Conservation (phyloP, 2,329 filamentous ascomycete species). For the Trichoderma lentiforme region DNA sequence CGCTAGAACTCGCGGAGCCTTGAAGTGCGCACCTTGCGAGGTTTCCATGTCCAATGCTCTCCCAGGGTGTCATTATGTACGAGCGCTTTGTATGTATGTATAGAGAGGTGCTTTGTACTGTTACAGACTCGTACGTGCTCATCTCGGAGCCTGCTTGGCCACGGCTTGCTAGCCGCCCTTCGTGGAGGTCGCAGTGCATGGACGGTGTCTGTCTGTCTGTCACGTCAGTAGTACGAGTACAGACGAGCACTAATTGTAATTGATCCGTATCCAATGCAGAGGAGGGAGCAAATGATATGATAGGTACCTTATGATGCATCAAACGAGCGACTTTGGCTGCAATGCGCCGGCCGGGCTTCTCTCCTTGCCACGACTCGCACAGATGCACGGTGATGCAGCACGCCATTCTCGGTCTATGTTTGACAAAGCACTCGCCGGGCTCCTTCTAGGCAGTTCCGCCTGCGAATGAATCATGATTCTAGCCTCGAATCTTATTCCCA, state of each 20-base stretch:
- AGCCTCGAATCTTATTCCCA: constrained; percentile 1
- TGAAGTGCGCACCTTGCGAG: not conserved
- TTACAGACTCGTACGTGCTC: not conserved
- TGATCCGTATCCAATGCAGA: not conserved
- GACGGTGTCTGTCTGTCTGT: not conserved
- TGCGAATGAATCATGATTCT: not conserved
- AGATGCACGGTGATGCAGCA: not conserved
- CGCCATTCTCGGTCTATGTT: constrained; percentile 5
- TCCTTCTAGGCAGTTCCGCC: not conserved
- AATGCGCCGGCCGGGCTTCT: not conserved
- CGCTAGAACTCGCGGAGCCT: constrained; percentile 5
- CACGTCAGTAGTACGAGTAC: not conserved
- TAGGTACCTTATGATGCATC: not conserved
- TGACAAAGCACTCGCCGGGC: not conserved
- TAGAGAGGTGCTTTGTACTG: too few species aligned
- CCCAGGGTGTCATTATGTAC: not conserved
- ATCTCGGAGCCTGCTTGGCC: not conserved
- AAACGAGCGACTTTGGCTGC: not conserved
- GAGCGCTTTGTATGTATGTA: not conserved
- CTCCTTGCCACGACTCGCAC: not conserved
- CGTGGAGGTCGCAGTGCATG: not conserved
- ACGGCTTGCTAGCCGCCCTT: not conserved
- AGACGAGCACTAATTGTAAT: not conserved
- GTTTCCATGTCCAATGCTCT: not conserved
- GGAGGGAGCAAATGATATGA: not conserved